Conservation (phyloP, 202 grass and related monocot species). For the Digitaria exilis region DNA sequence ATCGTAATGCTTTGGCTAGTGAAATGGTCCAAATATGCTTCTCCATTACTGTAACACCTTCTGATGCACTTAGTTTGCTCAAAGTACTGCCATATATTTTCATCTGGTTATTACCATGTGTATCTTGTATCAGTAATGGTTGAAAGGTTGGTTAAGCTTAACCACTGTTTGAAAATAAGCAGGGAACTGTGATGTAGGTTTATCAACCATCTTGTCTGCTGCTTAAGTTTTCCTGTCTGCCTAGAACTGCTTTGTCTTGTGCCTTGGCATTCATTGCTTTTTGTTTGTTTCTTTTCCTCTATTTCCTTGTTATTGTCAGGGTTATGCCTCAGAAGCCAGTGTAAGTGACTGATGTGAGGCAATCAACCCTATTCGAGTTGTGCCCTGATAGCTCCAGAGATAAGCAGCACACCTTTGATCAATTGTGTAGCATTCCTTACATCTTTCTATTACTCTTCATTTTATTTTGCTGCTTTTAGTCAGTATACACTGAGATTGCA, state of each 20-base stretch:
- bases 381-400: conserved; percentile 53
- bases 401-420: conserved; percentile 45
- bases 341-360: conserved; percentile 56
- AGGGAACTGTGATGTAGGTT: conserved; percentile 35
- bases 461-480: conserved; percentile 27
- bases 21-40: conserved; percentile 46
- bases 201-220: conserved; percentile 22
- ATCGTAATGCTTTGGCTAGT: conserved; percentile 43
- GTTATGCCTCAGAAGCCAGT: conserved; percentile 56
- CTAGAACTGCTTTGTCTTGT: conserved; percentile 30
- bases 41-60: conserved; percentile 30
- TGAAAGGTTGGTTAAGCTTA: conserved; percentile 1
- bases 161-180: conserved; percentile 22
- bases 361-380: conserved; percentile 36
- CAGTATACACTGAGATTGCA: conserved; percentile 26
- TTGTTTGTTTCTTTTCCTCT: not conserved
- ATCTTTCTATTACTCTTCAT: not conserved
- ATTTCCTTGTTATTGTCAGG: conserved; percentile 60
- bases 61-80: conserved; percentile 35
- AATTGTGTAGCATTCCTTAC: conserved; percentile 15
- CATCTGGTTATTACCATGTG: conserved; percentile 19
- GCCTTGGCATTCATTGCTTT: conserved; percentile 48
- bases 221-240: conserved; percentile 29
- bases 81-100: conserved; percentile 11
- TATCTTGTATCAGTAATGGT: conserved; percentile 29